Conservation (phyloP, 2,329 filamentous ascomycete genomes). For the Colletotrichum higginsianum region DNA sequence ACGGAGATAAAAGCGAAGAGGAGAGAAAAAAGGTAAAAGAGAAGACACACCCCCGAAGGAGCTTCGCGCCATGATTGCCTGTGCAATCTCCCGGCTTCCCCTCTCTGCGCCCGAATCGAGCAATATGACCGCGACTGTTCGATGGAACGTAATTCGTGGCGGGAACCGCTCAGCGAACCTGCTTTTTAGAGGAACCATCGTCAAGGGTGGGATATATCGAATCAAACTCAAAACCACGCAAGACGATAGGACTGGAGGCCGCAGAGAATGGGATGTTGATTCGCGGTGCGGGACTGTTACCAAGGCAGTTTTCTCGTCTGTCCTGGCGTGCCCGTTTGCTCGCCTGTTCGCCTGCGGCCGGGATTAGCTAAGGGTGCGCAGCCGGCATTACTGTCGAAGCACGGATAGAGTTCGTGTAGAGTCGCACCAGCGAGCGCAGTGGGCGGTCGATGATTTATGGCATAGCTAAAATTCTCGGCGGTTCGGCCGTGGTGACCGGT, state of each 20-base stretch:
- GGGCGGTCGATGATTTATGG: neutral
- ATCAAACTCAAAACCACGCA: constrained; percentile 2
- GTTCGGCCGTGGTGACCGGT: neutral
- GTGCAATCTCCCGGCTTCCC: constrained; percentile 28
- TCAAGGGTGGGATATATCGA: constrained; percentile 19
- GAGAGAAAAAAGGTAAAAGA: neutral
- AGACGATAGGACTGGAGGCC: neutral
- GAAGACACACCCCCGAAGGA: neutral
- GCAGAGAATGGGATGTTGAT: neutral
- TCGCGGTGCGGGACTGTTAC: neutral
- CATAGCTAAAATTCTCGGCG: neutral
- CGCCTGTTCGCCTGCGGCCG: neutral
- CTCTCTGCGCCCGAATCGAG: constrained; percentile 24
- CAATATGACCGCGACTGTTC: constrained; percentile 19
- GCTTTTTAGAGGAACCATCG: constrained; percentile 32
- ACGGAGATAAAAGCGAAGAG: neutral
- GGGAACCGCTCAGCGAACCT: constrained; percentile 21
- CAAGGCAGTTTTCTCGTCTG: neutral
- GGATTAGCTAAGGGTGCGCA: too few relatives aligned
- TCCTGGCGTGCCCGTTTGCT: neutral
- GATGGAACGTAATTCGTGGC: constrained; percentile 25
- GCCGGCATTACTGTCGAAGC: neutral
- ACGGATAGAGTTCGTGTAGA: constrained; percentile 26
- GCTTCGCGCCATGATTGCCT: constrained; percentile 8
- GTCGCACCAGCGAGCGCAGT: constrained; percentile 14